These are phyloP conservation scores for Sambucus nigra DNA, from an alignment of 129 eudicot species.

Conservation along the genomic window DNA sequence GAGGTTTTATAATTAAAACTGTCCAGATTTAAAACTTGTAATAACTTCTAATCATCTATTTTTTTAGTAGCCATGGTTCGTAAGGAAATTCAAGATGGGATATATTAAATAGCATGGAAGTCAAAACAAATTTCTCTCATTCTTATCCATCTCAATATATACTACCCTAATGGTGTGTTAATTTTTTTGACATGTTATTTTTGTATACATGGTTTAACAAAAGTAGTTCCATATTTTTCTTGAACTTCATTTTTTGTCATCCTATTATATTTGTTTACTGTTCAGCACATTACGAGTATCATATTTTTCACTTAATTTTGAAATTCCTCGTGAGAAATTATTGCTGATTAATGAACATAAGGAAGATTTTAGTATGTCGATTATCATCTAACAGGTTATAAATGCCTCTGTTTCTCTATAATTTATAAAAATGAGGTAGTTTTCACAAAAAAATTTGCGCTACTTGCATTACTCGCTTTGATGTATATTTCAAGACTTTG, in stretches of 20 bases:
- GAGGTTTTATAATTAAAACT: too few species aligned
- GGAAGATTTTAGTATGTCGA: too few species aligned
- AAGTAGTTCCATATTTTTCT: neutral
- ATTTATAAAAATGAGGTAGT: neutral
- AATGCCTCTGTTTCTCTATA: neutral
- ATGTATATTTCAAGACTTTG: neutral
- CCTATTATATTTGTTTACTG: too few species aligned
- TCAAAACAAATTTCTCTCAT: constrained; percentile 86
- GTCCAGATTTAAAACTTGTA: neutral
- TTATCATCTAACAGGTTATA: neutral
- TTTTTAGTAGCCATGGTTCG: constrained; percentile 92
- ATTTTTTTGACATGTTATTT: neutral
- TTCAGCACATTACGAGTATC: neutral
- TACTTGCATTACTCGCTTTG: neutral
- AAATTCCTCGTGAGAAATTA: too few species aligned
- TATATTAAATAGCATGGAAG: constrained; percentile 87
- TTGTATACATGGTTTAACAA: neutral
- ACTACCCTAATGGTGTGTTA: constrained; percentile 75
- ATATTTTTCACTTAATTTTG: too few species aligned
- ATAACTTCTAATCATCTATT: too few species aligned
- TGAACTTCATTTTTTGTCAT: neutral
- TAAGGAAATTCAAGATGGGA: constrained; percentile 89
- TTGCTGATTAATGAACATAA: too few species aligned
- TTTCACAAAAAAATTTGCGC: too few species aligned
- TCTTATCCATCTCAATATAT: constrained; percentile 94